Base-by-base conservation (phyloP, 305 asterid genomes). In the Petunia hybrid region DNA sequence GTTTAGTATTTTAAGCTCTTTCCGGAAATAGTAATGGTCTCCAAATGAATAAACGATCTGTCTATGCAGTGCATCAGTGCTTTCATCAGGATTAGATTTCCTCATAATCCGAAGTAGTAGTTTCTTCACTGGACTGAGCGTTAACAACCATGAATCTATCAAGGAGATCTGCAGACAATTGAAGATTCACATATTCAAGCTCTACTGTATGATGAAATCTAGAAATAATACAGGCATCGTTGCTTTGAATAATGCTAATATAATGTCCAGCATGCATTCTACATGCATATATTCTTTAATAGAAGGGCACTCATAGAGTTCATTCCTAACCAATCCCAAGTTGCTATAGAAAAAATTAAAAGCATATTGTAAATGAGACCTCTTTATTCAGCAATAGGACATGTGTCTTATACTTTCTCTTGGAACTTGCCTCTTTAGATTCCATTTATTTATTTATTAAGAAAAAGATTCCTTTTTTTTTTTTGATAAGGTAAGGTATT, bases 11-110 rank as follows among this genome's bases (percentile, higher is more conserved):
- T 87, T 87, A 56, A 96, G 97, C 85, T 96, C 99, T 90, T 94
- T 96, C 82, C 99, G 86, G 86, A 92, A 89, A 88, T 91, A 86
- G 85, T 94, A 95, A 89, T 94, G 91, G 84, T 95, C 98, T 12
- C 98, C 98, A 59, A 95, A 94, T 45, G 96, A 87, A 83, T 90
- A 94, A 40, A 86, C 92, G 14, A 88, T 82, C 85, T 89, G 92
- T 83, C 85, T 87, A 77, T 90, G 95, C 85, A 89, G 81, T 76
- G 41, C 83, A 69, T 84, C 85, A 79, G 88, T 86, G 82, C 40
- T 82, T 55, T 84, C 95, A 55, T 63, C 90, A 68, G 85, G 87
- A 46, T 81, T 86, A 57, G 95, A 87, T 84, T 91, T 92, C 92
- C 87, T 92, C 97, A 92, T 91, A 81, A 85, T 82, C 83, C 88